phyloP scores from a whole-genome alignment of 1,284 basidiomycete species.

The Irpex rosettiformis region DNA sequence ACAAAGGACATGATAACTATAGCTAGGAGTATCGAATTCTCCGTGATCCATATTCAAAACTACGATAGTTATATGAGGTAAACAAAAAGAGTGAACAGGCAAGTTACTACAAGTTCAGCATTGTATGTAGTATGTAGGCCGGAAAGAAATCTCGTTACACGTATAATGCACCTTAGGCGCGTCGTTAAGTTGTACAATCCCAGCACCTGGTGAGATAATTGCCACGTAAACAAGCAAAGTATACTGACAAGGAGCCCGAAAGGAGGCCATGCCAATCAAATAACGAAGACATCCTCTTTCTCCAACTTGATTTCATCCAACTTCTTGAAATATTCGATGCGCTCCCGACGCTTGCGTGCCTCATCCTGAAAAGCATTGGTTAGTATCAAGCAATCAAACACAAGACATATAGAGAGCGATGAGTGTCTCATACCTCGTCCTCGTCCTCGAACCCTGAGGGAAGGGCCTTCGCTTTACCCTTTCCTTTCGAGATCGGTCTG shows the following conservation, averaged over 20 bases:
- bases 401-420: not conserved
- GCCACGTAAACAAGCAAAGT: not conserved
- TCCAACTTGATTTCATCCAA: constrained; percentile 27
- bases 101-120: too few species aligned
- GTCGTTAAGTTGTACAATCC: too few species aligned
- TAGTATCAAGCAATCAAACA: not conserved
- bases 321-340: constrained; percentile 29
- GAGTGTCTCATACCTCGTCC: constrained; percentile 13
- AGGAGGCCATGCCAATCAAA: constrained; percentile 15
- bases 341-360: constrained; percentile 19
- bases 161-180: too few species aligned
- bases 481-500: constrained; percentile 6
- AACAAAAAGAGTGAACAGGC: too few species aligned
- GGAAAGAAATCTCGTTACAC: too few species aligned
- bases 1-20: too few species aligned
- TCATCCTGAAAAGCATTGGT: constrained; percentile 10
- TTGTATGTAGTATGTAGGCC: too few species aligned
- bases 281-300: constrained; percentile 31
- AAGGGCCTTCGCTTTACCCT: constrained; percentile 9
- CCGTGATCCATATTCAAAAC: too few species aligned
- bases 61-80: too few species aligned
- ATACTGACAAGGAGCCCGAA: too few species aligned
- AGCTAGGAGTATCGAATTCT: too few species aligned
- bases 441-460: constrained; percentile 9
- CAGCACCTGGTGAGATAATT: too few species aligned